Base-by-base conservation (phyloP, 73 alveolate genomes). In the Paramecium primaurelia region DNA sequence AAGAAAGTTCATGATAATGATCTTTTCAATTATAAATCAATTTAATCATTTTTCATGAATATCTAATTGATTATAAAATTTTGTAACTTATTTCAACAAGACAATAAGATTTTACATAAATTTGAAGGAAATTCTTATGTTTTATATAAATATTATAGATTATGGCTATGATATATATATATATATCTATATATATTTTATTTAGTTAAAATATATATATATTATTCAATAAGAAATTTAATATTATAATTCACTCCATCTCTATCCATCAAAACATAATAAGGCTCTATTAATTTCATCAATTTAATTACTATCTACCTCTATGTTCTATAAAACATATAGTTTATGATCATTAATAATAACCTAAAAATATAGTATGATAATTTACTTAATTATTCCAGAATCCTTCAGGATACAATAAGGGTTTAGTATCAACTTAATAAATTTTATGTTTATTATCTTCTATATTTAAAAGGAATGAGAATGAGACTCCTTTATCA, bases 331-430 rank as follows among this genome's bases (percentile, higher is more conserved):
- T 18, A 89, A 40, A 71, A 54, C 94, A 89, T 47, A 71, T 14
- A 89, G 11, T 12, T 77, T 89, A 32, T 44, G 47, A 16, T 89
- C 60, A 20, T 71, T 26, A 42, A 89, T 71, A 4, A 89, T 51
- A 36, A 51, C 69, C 88, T 89, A 25, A 71, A 45, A 30, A 10
- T 88, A 80, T 34, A 80, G 6, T n/a, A 45, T 12, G 0, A 44
- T 73, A 10, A 40, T 4, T 49, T 80, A 80, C 91, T 47, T 80
- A 80, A n/a, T 49, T 80, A 10, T 80, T 71, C 71, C 92, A 71
- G 45, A 89, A 89, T 22, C 94, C 92, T 89, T 89, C 94, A 2
- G 94, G 86, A 40, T 30, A 28, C 8, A 73, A 58, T 34, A 89
- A 85, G 11, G 90, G 80, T 32, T 89, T 45, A 8, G 40, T 59